Conservation (phyloP, 1,284 basidiomycete genomes). For the Trichosporon sp. region DNA sequence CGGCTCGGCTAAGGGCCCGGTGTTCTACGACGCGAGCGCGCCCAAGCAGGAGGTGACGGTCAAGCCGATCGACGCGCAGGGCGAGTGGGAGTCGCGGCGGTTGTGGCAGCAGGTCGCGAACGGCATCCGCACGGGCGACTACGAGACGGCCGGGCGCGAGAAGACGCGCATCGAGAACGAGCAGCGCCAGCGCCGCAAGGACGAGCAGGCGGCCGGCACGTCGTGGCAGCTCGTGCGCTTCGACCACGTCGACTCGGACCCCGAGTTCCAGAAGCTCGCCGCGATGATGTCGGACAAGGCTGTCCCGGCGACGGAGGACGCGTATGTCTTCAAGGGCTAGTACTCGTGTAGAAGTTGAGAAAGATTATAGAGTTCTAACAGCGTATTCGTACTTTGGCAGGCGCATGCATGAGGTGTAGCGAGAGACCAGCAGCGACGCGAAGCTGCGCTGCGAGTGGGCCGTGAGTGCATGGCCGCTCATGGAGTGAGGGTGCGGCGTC, state of each 20-base stretch:
- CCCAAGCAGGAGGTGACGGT: constrained; percentile 68
- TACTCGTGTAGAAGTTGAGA: not conserved
- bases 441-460: too few species aligned
- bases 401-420: not conserved
- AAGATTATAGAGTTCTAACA: not conserved
- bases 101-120: constrained; percentile 85
- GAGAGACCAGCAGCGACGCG: too few species aligned
- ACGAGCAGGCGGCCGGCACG: constrained; percentile 68
- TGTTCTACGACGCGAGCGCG: constrained; percentile 54
- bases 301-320: constrained; percentile 48
- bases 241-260: constrained; percentile 61
- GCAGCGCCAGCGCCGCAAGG: constrained; percentile 80
- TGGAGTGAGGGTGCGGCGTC: too few species aligned
- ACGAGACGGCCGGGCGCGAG: constrained; percentile 81
- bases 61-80: constrained; percentile 60
- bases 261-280: constrained; percentile 59
- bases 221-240: constrained; percentile 77
- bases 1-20: constrained; percentile 54
- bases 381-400: not conserved
- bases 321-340: constrained; percentile 39
- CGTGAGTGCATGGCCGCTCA: too few species aligned
- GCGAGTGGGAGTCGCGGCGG: constrained; percentile 78
- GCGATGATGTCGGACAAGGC: constrained; percentile 44
- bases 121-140: constrained; percentile 86
- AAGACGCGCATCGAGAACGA: constrained; percentile 95